These are phyloP conservation scores for Aspergillus carbonarius DNA, from an alignment of 2,329 filamentous ascomycete species.

Conservation along the genomic window DNA sequence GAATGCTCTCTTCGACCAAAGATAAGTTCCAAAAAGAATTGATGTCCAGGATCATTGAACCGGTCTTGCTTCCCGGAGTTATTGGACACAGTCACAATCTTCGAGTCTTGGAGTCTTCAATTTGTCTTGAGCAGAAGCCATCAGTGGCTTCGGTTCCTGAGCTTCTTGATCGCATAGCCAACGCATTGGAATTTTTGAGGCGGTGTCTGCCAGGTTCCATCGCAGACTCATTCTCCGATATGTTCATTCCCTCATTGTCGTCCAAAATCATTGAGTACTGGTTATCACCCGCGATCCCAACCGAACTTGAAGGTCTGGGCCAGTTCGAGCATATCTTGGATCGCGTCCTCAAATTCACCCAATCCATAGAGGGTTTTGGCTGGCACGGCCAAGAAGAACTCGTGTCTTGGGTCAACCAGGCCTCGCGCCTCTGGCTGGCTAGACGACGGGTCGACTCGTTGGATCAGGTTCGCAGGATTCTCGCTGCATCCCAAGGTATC, in stretches of 20 bases:
- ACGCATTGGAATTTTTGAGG: slow-evolving; percentile 52
- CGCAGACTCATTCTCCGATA: slow-evolving; percentile 59
- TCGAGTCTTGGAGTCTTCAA: slow-evolving; percentile 27
- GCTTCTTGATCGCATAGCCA: slow-evolving; percentile 45
- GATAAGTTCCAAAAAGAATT: slow-evolving; percentile 36
- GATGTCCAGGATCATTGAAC: slow-evolving; percentile 31
- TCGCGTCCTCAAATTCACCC: slow-evolving; percentile 63
- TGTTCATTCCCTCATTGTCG: slow-evolving; percentile 69
- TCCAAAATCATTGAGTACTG: slow-evolving; percentile 69
- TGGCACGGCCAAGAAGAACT: slow-evolving; percentile 65
- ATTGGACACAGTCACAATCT: slow-evolving; percentile 28
- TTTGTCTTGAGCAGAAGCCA: slow-evolving; percentile 26
- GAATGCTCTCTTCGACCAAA: slow-evolving; percentile 31
- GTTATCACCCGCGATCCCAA: slow-evolving; percentile 74
- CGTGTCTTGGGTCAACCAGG: slow-evolving; percentile 75
- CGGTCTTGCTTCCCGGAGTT: slow-evolving; percentile 29
- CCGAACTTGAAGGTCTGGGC: slow-evolving; percentile 68
- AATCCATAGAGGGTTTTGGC: slow-evolving; percentile 59
- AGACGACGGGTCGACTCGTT: slow-evolving; percentile 79
- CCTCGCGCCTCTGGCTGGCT: slow-evolving; percentile 79
- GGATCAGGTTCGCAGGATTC: slow-evolving; percentile 67
- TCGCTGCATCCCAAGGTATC: slow-evolving; percentile 65
- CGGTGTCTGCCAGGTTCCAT: slow-evolving; percentile 51
- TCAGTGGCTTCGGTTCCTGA: slow-evolving; percentile 31
- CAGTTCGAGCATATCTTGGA: slow-evolving; percentile 71